Conservation (phyloP, 192 early-diverging fungal species). For the Thamnidium elegans region DNA sequence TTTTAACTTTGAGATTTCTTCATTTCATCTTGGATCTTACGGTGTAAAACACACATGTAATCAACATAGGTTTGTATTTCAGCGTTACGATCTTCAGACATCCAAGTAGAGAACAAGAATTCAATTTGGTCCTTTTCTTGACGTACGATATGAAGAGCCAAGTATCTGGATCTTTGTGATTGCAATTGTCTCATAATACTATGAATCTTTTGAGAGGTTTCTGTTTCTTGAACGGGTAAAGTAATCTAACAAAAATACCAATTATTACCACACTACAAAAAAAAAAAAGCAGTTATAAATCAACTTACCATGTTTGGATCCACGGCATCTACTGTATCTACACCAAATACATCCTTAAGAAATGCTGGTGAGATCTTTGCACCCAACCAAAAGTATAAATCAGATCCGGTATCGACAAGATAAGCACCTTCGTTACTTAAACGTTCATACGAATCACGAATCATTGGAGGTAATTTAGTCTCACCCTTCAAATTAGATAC, state of each 20-base stretch:
- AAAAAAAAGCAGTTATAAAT: not conserved
- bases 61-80: conserved; percentile 93
- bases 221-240: conserved; percentile 69
- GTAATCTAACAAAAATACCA: conserved; percentile 40
- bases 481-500: conserved; percentile 39
- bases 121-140: conserved; percentile 85
- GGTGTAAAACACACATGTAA: conserved; percentile 85
- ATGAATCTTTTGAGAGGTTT: conserved; percentile 60
- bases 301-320: conserved; percentile 65
- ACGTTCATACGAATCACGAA: conserved; percentile 76
- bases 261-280: not conserved
- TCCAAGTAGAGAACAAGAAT: conserved; percentile 70
- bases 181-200: conserved; percentile 65
- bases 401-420: conserved; percentile 75
- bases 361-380: conserved; percentile 57
- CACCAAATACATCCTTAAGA: conserved; percentile 78
- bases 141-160: conserved; percentile 79
- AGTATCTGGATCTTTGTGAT: conserved; percentile 58
- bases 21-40: conserved; percentile 79
- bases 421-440: conserved; percentile 78
- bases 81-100: conserved; percentile 90
- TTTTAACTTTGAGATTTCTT: conserved; percentile 35
- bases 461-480: conserved; percentile 61
- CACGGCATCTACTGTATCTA: conserved; percentile 64
- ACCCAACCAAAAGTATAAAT: conserved; percentile 86